Base-by-base conservation (phyloP, 352 stramenopile genomes). In the Hyphochytrium catenoides region DNA sequence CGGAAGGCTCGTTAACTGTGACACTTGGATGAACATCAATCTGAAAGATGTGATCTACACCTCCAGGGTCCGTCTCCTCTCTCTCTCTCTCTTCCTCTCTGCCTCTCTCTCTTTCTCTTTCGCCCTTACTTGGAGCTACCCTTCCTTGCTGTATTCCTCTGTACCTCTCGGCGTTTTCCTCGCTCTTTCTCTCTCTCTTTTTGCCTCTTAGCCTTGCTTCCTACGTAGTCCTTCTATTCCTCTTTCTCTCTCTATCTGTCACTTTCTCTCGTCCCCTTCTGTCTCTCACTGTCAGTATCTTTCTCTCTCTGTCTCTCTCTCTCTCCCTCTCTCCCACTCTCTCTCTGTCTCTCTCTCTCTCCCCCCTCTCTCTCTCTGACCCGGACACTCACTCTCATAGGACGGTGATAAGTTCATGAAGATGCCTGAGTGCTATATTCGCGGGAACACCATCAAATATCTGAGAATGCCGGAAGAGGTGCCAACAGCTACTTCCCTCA, bases 11-110 rank as follows among this genome's bases (percentile, higher is more conserved):
- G 76, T 93, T 18, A 93, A 83, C 49, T 95, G 86, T 37, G 90
- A 99, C 55, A 87, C 78, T 8, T 99, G 81, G 72, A 99, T 99
- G 91, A 99, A 99, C 55, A 81, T 99, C 44, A 96, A 96, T 50
- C 56, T 99, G 21, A 65, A 72, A 11, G 87, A 97, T 50, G 87
- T 97, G n/a, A 96, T 97, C 54, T 95, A 86, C 46, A 99, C 91
- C 14, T 94, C 78, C 22, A 83, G 84, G 53, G 74, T 85, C 47
- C 29, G 31, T 2, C 34, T 1, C 15, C 26, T 22, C 3, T n/a
- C n/a, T n/a, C n/a, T n/a, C n/a, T n/a, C n/a, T n/a, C n/a, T n/a
- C n/a, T 17, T 8, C 6, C 11, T 19, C 18, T 33, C 36, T 12
- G 36, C 31, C 14, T 12, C 34, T 12, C 24, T 8, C 11, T 42